phyloP scores from a whole-genome alignment of 306 rosid species.

The Canavalia gladiata region DNA sequence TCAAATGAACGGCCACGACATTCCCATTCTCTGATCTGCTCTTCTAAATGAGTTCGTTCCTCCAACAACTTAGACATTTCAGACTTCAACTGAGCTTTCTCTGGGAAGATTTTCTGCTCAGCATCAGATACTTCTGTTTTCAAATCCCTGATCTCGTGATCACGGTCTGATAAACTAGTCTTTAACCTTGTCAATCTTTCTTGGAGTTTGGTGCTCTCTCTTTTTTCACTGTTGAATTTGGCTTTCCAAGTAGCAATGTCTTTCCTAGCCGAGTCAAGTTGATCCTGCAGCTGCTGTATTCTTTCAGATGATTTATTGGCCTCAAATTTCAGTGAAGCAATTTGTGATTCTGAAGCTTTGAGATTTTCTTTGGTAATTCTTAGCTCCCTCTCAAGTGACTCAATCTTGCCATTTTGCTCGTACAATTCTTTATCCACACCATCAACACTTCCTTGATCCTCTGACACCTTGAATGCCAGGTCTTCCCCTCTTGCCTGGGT shows the following conservation, averaged over 20 bases:
- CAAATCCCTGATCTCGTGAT: constrained; percentile 82
- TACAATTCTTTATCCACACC: constrained; percentile 45
- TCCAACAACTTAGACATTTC: constrained; percentile 71
- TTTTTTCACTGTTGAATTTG: constrained; percentile 77
- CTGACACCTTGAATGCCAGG: neutral
- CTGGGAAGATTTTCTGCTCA: constrained; percentile 94
- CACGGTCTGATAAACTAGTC: constrained; percentile 80
- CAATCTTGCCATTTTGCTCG: constrained; percentile 51
- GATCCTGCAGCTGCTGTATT: constrained; percentile 65
- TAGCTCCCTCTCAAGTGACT: constrained; percentile 63
- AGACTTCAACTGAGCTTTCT: constrained; percentile 82
- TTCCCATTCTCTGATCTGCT: constrained; percentile 76
- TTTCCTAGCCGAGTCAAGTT: constrained; percentile 70
- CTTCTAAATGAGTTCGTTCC: constrained; percentile 59
- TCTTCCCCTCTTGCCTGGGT: constrained; percentile 41
- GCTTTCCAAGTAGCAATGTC: constrained; percentile 72
- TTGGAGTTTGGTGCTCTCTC: constrained; percentile 78
- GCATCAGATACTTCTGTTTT: constrained; percentile 93
- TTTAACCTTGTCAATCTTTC: constrained; percentile 77
- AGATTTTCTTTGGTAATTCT: constrained; percentile 67
- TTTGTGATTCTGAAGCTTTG: constrained; percentile 64
- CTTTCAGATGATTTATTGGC: constrained; percentile 64
- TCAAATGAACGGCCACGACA: constrained; percentile 72
- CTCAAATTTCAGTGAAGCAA: constrained; percentile 67
- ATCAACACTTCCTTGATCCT: constrained; percentile 45